These are phyloP conservation scores for Sistotremastrum niveocremeum DNA, from an alignment of 768 basidiomycete species.

Conservation along the genomic window DNA sequence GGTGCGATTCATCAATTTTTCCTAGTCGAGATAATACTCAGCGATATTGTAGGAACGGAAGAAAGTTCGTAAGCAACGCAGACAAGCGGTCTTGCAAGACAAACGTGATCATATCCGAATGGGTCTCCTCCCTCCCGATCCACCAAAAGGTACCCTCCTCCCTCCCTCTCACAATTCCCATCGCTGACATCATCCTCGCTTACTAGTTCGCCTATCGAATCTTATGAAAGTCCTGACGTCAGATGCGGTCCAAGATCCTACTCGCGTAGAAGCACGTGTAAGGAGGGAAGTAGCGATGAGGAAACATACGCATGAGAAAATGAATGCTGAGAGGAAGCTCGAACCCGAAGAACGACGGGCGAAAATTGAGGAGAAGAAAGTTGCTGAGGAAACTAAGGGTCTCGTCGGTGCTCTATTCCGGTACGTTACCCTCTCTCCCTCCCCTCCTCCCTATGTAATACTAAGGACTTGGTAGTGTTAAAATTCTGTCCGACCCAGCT, in stretches of 20 bases:
- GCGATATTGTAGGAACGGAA: constrained; percentile 59
- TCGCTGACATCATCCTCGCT: constrained; percentile 2
- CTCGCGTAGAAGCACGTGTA: constrained; percentile 91
- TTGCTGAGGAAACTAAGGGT: constrained; percentile 80
- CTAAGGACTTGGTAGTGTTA: constrained; percentile 51
- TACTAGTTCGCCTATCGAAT: constrained; percentile 79
- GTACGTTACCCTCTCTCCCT: constrained; percentile 31
- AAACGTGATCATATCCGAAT: constrained; percentile 90
- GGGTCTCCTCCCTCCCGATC: constrained; percentile 89
- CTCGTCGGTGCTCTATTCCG: constrained; percentile 80
- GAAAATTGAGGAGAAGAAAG: constrained; percentile 76
- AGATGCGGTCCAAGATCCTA: constrained; percentile 95
- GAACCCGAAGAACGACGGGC: constrained; percentile 82
- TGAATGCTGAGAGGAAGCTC: constrained; percentile 84
- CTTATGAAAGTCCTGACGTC: constrained; percentile 96
- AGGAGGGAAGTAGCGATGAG: constrained; percentile 86
- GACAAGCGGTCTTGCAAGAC: constrained; percentile 84
- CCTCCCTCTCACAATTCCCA: neutral
- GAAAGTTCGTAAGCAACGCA: constrained; percentile 86
- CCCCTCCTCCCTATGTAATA: no score
- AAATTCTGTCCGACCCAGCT: constrained; percentile 76
- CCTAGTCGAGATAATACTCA: neutral
- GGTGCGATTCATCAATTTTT: constrained; percentile 22
- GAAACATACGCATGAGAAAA: constrained; percentile 81
- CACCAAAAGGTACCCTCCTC: constrained; percentile 67